A percentile compares a stretch with the other conserved stretches of the same genome.
Evolutionary conservation across 1,139 yeast species (phyloP).

Genomic region (Sugiyamaella castrensis): DNA sequence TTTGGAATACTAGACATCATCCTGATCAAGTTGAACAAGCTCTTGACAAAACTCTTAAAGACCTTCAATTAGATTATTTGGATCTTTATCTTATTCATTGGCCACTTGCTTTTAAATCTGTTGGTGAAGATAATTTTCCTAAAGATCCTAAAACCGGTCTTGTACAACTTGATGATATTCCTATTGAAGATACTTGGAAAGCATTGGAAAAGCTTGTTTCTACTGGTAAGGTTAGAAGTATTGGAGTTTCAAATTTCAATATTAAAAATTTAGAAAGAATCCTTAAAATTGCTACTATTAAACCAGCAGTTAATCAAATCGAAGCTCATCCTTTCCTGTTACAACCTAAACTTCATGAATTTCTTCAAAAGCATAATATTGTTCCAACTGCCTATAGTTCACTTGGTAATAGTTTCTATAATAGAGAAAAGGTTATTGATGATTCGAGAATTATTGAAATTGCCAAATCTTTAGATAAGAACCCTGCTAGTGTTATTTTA

Average conservation of each 20-base stretch:
- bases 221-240: constrained; percentile 61
- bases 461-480: constrained; percentile 53
- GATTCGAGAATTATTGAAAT: constrained; percentile 36
- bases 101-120: constrained; percentile 59
- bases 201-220: constrained; percentile 62
- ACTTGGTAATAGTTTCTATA: constrained; percentile 41
- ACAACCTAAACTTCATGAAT: constrained; percentile 65
- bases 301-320: constrained; percentile 78
- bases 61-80: constrained; percentile 63
- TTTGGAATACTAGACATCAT: constrained; percentile 75
- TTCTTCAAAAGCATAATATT: constrained; percentile 56
- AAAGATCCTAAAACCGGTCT: constrained; percentile 69
- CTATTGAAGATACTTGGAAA: constrained; percentile 72
- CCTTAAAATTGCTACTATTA: constrained; percentile 63
- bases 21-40: constrained; percentile 54
- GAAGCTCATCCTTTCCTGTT: constrained; percentile 89
- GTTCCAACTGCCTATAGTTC: constrained; percentile 81
- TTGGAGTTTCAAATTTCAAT: constrained; percentile 80
- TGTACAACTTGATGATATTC: constrained; percentile 57
- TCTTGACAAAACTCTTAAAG: constrained; percentile 54
- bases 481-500: constrained; percentile 62
- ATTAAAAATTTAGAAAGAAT: constrained; percentile 71
- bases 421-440: constrained; percentile 26
- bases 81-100: constrained; percentile 68
- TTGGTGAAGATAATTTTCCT: constrained; percentile 62